Evolutionary conservation across 106 monocot species (phyloP), one percentile per base, ranked within the genome.

Genomic region (Phalaenopsis equestris): DNA sequence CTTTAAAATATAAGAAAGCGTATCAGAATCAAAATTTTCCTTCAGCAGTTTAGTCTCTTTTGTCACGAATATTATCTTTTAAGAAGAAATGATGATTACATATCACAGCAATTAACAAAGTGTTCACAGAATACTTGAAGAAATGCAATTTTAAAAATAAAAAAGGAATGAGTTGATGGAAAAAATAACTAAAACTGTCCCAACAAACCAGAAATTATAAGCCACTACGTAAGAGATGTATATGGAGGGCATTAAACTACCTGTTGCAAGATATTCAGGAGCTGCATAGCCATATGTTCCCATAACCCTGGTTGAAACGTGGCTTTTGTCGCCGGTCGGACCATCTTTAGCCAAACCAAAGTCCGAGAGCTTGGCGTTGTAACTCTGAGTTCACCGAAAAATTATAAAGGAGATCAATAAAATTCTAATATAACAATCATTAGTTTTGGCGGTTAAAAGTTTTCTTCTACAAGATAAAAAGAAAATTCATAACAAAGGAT

Each of bases 1-100:
- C 96, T 96, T 55, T 18, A 82, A 75, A 12, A 76, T 48, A 10
- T 48, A 23, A 76, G 14, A 70, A 70, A 70, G 4, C 14, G 70
- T 70, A 39, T 70, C 3, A 70, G 70, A 70, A 38, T 70, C 17
- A 10, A 68, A 37, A 68, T 19, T 58, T 48, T 6, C 9, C 48
- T 1, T 10, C 52, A 52, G 14, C 14, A 14, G 1, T 52, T 52
- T 12, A 52, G 12, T 52, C 52, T 12, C 1, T 12, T 10, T 52
- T 52, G 10, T 12, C 48, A 10, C 48, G 11, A 48, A 48, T 9
- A 7, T 12, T 12, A 52, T 0, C 52, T 52, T 3, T 12, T 15
- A 3, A 52, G 12, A 10, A 52, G 12, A 52, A 52, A 14, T 52
- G 30, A 30, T 30, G 30, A 30, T 30, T 30, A 30, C 30, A 30